These are phyloP conservation scores for Penicillium concentricum DNA, from an alignment of 2,329 filamentous ascomycete species.

Conservation along the genomic window DNA sequence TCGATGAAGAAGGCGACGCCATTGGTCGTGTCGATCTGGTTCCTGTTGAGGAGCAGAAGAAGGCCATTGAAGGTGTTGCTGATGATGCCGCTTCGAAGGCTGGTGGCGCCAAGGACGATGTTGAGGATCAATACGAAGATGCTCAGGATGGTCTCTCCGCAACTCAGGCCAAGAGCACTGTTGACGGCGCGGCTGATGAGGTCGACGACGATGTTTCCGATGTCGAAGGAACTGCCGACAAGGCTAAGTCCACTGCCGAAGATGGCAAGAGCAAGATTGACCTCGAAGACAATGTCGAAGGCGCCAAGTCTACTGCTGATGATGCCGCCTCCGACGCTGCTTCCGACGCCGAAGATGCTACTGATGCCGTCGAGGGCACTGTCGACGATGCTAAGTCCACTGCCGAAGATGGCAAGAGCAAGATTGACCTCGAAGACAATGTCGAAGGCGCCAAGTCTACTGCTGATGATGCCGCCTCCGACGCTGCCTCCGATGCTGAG, in stretches of 20 bases:
- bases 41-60: slow-evolving; percentile 29
- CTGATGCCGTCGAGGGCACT: neutral
- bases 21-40: slow-evolving; percentile 34
- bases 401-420: neutral
- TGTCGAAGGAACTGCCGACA: slow-evolving; percentile 47
- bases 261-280: no score
- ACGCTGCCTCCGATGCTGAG: neutral
- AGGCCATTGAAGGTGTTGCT: slow-evolving; percentile 42
- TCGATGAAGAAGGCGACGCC: slow-evolving; percentile 41
- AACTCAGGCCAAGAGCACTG: slow-evolving; percentile 8
- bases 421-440: neutral
- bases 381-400: neutral
- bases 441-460: neutral
- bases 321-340: neutral
- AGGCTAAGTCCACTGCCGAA: slow-evolving; percentile 50
- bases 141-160: slow-evolving; percentile 39
- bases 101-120: slow-evolving; percentile 48
- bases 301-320: neutral
- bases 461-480: slow-evolving; percentile 2
- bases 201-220: slow-evolving; percentile 8
- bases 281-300: no score
- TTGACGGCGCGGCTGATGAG: slow-evolving; percentile 22
- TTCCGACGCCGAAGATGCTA: neutral
- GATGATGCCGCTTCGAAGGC: slow-evolving; percentile 50
- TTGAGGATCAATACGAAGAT: slow-evolving; percentile 41